These are phyloP conservation scores for Ceratorhiza oryzae-sativae DNA, from an alignment of 1,284 basidiomycete species.

Conservation along the genomic window DNA sequence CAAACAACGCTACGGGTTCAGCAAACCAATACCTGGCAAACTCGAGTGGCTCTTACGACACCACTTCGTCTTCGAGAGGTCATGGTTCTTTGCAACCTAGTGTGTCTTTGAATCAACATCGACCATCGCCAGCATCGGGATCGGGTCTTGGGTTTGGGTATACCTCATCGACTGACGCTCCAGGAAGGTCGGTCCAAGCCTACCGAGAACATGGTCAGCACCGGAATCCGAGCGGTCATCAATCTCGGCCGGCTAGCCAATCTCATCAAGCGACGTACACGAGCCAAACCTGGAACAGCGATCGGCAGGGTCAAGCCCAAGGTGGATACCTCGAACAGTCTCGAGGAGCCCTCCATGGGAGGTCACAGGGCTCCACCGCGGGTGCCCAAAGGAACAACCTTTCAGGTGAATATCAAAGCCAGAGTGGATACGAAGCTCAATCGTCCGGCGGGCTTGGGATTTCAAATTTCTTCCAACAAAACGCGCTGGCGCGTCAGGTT, in stretches of 20 bases:
- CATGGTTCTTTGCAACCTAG: constrained; percentile 1
- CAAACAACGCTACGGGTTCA: not conserved
- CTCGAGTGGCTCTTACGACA: not conserved
- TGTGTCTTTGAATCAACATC: constrained; percentile 6
- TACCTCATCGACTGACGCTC: not conserved
- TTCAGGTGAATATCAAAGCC: not conserved
- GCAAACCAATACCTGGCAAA: not conserved
- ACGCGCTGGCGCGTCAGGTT: not conserved
- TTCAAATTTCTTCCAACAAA: constrained; percentile 10
- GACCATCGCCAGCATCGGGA: not conserved
- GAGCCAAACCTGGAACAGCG: not conserved
- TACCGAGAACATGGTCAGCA: not conserved
- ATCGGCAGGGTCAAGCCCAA: not conserved
- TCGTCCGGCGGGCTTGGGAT: not conserved
- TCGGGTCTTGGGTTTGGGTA: not conserved
- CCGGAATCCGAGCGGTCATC: not conserved
- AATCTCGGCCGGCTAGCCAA: not conserved
- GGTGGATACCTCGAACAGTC: not conserved
- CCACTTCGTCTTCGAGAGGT: not conserved
- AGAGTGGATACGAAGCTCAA: not conserved
- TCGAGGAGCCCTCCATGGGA: not conserved
- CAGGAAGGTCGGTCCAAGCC: not conserved
- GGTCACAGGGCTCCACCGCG: not conserved
- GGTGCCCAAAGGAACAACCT: not conserved
- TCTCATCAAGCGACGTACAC: not conserved